These are phyloP conservation scores for Harringtonia aguacate DNA, from an alignment of 2,329 filamentous ascomycete species.

Conservation along the genomic window DNA sequence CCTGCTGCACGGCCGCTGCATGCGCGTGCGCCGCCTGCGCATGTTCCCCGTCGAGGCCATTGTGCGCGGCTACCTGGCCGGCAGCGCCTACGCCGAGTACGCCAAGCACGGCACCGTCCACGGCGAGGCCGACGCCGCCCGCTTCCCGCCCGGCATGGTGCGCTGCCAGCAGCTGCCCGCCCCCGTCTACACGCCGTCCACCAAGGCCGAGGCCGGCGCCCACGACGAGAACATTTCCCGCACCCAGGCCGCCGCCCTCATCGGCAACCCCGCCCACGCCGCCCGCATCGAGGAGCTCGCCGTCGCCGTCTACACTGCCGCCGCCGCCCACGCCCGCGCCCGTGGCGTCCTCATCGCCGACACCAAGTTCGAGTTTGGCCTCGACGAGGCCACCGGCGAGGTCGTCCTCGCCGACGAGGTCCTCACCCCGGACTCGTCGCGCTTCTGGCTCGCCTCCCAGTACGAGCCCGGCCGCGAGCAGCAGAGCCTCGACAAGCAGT, in stretches of 20 bases:
- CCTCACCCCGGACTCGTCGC: slow-evolving; percentile 69
- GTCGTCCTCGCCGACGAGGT: slow-evolving; percentile 77
- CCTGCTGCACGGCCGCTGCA: slow-evolving; percentile 53
- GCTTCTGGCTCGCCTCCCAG: slow-evolving; percentile 72
- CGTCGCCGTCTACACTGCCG: slow-evolving; percentile 51
- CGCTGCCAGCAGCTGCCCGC: slow-evolving; percentile 60
- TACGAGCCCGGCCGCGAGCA: slow-evolving; percentile 67
- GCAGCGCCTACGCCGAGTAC: slow-evolving; percentile 74
- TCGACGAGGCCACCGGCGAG: slow-evolving; percentile 53
- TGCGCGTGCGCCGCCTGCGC: slow-evolving; percentile 65
- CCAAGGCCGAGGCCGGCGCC: slow-evolving; percentile 69
- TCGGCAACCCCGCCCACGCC: slow-evolving; percentile 54
- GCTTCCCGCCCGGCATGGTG: slow-evolving; percentile 47
- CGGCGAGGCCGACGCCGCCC: slow-evolving; percentile 38
- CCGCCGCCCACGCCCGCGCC: slow-evolving; percentile 50
- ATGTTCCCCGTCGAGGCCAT: slow-evolving; percentile 75
- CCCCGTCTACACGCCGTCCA: slow-evolving; percentile 67
- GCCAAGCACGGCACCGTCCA: slow-evolving; percentile 65
- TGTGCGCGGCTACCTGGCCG: slow-evolving; percentile 84
- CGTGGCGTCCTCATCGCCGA: slow-evolving; percentile 65
- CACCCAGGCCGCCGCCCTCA: slow-evolving; percentile 49
- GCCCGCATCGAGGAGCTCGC: slow-evolving; percentile 53
- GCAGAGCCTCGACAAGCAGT: slow-evolving; percentile 84
- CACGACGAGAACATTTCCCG: slow-evolving; percentile 81
- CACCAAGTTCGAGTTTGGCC: slow-evolving; percentile 53